A percentile compares a stretch with the other conserved stretches of the same genome.
phyloP scores from a whole-genome alignment of 352 stramenopile species.

The Globisporangium spinosum region DNA sequence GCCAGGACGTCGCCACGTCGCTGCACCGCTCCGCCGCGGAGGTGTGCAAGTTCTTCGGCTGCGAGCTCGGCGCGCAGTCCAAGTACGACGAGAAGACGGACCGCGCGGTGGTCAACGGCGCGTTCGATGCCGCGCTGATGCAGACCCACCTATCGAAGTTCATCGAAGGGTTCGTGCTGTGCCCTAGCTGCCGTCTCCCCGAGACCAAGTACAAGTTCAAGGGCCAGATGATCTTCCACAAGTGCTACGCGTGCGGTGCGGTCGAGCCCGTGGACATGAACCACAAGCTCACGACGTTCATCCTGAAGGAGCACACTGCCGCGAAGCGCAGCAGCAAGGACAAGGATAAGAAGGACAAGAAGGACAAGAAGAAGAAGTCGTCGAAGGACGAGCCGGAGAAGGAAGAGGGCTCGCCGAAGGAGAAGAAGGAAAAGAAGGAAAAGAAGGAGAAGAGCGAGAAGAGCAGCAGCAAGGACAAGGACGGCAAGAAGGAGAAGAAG shows the following conservation, averaged over 20 bases:
- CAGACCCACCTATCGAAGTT: constrained; percentile 97
- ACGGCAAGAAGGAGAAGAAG: constrained; percentile 85
- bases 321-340: constrained; percentile 84
- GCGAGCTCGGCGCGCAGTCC: constrained; percentile 97
- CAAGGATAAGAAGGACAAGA: constrained; percentile 78
- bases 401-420: constrained; percentile 53
- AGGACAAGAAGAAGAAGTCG: constrained; percentile 63
- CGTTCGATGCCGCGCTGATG: constrained; percentile 91
- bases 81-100: constrained; percentile 96
- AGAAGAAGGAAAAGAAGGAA: constrained; percentile 66
- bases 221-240: constrained; percentile 95
- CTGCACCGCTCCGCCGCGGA: constrained; percentile 94
- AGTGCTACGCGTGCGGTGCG: constrained; percentile 96
- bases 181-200: constrained; percentile 93
- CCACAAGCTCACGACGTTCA: constrained; percentile 98
- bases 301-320: constrained; percentile 95
- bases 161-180: constrained; percentile 98
- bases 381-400: constrained; percentile 57
- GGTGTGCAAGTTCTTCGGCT: constrained; percentile 99
- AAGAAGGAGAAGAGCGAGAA: constrained; percentile 80
- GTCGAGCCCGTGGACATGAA: constrained; percentile 97
- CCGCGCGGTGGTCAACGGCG: constrained; percentile 96
- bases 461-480: constrained; percentile 52
- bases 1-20: constrained; percentile 90
- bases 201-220: constrained; percentile 99